Evolutionary conservation across 1,284 basidiomycete genomes (phyloP).

Genomic region (Papiliotrema laurentii): DNA sequence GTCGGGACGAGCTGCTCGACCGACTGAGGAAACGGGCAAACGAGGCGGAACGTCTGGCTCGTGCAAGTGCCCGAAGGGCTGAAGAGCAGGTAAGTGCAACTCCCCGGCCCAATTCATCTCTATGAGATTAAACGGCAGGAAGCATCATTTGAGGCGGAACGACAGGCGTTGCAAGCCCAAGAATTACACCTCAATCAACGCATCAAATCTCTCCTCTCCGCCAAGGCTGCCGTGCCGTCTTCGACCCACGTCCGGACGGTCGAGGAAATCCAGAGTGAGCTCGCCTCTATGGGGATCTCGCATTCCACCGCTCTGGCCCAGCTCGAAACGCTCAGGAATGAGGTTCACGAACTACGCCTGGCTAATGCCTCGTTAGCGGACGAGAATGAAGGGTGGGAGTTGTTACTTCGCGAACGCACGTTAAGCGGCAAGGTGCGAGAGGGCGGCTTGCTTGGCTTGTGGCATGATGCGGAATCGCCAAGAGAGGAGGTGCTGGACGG

Average conservation of each 20-base stretch:
- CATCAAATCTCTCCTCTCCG: constrained; percentile 18
- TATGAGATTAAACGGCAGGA: constrained; percentile 31
- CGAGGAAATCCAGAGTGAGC: constrained; percentile 33
- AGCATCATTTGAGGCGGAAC: constrained; percentile 40
- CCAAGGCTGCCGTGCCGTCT: neutral
- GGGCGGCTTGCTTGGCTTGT: constrained; percentile 45
- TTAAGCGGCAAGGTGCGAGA: constrained; percentile 73
- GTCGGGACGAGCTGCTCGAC: constrained; percentile 35
- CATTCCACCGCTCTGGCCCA: constrained; percentile 36
- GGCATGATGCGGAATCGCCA: constrained; percentile 1
- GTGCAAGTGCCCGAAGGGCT: constrained; percentile 32
- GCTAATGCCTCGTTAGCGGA: constrained; percentile 52
- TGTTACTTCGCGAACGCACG: constrained; percentile 80
- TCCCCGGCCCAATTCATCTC: neutral
- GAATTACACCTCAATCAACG: constrained; percentile 34
- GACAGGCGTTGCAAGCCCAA: constrained; percentile 36
- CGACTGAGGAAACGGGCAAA: constrained; percentile 21
- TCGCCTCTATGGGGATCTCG: constrained; percentile 31
- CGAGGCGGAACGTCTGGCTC: constrained; percentile 30
- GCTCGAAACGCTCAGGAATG: constrained; percentile 30
- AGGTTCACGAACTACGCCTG: constrained; percentile 35
- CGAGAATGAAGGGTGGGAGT: constrained; percentile 93
- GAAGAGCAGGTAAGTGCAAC: constrained; percentile 35
- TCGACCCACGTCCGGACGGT: neutral
- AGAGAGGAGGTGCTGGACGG: neutral